Evolutionary conservation across 352 stramenopile species (phyloP).

Genomic region (Peronosclerospora sorghi): DNA sequence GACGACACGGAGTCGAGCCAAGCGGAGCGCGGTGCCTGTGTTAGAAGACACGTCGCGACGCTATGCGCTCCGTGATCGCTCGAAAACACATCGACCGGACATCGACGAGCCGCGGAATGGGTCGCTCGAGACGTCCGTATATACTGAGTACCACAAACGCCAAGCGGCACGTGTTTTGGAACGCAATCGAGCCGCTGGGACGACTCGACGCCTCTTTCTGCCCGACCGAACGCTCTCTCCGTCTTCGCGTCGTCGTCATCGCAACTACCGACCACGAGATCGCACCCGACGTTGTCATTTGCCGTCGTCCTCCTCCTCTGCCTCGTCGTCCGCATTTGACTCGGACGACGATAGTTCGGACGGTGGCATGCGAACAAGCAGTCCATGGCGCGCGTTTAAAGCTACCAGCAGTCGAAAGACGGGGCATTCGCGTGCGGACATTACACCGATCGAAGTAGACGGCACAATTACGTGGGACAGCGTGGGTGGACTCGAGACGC

Average conservation of each 20-base stretch:
- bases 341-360: constrained; percentile 54
- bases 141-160: constrained; percentile 60
- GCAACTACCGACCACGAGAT: constrained; percentile 14
- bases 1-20: constrained; percentile 18
- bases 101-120: constrained; percentile 19
- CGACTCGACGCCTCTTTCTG: constrained; percentile 21
- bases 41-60: constrained; percentile 18
- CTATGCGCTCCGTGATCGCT: constrained; percentile 64
- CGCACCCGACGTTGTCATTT: constrained; percentile 25
- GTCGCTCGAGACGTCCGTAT: constrained; percentile 29
- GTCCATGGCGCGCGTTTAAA: constrained; percentile 17
- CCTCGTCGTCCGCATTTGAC: constrained; percentile 34
- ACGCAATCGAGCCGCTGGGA: constrained; percentile 13
- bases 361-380: constrained; percentile 53
- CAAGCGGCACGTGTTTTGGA: constrained; percentile 24
- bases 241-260: constrained; percentile 11
- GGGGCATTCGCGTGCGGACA: constrained; percentile 53
- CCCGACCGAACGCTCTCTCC: constrained; percentile 18
- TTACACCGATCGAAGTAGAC: constrained; percentile 76
- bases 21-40: constrained; percentile 4
- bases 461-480: constrained; percentile 76
- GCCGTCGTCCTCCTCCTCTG: constrained; percentile 28
- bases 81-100: constrained; percentile 40
- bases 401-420: constrained; percentile 16
- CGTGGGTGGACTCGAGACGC: constrained; percentile 69